Percentiles rank a stretch among this genome's conserved stretches.
These are phyloP conservation scores for Endocarpon pusillum DNA, from an alignment of 495 filamentous ascomycete genomes.

Conservation along the genomic window DNA sequence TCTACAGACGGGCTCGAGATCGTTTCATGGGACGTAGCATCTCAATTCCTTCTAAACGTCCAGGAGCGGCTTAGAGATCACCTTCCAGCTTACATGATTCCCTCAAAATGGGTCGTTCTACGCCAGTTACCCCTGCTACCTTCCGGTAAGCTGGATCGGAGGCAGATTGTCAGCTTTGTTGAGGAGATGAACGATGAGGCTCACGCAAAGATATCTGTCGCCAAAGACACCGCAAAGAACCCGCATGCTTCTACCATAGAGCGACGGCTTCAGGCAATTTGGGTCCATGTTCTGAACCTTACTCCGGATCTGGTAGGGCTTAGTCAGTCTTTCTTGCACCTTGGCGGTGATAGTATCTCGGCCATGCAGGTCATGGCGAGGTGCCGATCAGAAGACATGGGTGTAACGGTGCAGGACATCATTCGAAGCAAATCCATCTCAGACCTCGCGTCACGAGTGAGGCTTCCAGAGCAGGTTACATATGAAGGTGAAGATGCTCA, in stretches of 20 bases:
- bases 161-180: conserved; percentile 2
- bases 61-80: conserved; percentile 17
- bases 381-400: conserved; percentile 10
- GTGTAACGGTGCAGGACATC: conserved; percentile 13
- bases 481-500: conserved; percentile 5
- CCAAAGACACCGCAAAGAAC: conserved; percentile 1
- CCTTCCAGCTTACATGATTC: conserved; percentile 15
- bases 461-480: conserved; percentile 3
- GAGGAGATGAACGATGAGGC: conserved; percentile 5
- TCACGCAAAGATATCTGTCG: conserved; percentile 3
- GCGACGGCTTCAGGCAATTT: conserved; percentile 17
- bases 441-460: conserved; percentile 6
- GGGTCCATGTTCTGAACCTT: conserved; percentile 20
- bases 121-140: conserved; percentile 6
- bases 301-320: conserved; percentile 13
- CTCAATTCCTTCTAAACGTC: conserved; percentile 13
- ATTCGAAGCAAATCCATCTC: conserved; percentile 11
- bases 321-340: conserved; percentile 34
- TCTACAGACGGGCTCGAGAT: not conserved
- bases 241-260: conserved; percentile 2
- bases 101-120: conserved; percentile 9
- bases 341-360: conserved; percentile 36
- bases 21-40: conserved; percentile 10
- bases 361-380: conserved; percentile 28
- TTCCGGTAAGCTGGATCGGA: conserved; percentile 11